A percentile compares a stretch with the other conserved stretches of the same genome.
phyloP scores from a whole-genome alignment of 225 moss, liverwort and hornwort species.

The Polytrichum formosum region DNA sequence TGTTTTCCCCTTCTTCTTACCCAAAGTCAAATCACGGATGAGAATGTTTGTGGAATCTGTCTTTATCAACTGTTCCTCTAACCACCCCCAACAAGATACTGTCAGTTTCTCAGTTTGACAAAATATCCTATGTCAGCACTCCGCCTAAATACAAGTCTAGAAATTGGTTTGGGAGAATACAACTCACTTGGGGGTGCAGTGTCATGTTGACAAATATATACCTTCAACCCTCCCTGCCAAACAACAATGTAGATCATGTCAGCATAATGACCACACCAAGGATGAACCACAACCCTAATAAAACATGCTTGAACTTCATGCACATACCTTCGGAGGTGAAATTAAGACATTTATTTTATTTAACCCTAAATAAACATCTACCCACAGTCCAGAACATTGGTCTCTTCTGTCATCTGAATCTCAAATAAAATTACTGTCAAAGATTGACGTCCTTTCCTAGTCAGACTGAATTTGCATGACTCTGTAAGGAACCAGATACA shows the following conservation, averaged over 20 bases:
- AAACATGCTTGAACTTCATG: background rate
- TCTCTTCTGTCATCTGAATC: no score
- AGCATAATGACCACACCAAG: background rate
- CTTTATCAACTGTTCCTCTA: conserved; percentile 93
- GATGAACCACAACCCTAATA: background rate
- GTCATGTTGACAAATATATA: conserved; percentile 92
- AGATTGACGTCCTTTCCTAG: no score
- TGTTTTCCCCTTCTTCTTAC: conserved; percentile 75
- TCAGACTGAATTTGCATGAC: no score
- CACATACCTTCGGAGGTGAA: background rate
- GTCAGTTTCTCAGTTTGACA: background rate
- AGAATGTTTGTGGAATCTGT: conserved; percentile 97
- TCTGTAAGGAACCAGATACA: no score
- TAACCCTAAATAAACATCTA: no score
- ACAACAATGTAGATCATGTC: background rate
- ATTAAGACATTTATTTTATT: background rate
- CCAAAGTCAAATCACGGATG: conserved; percentile 83
- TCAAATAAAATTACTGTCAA: no score
- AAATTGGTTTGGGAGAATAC: background rate
- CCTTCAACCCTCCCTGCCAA: conserved; percentile 80
- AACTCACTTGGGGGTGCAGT: conserved; percentile 95
- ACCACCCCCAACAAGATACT: background rate
- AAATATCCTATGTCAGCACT: no score
- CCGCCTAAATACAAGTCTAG: no score
- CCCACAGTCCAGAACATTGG: no score